A percentile compares a stretch with the other conserved stretches of the same genome.
Evolutionary conservation across 2,329 filamentous ascomycete species (phyloP).

Genomic region (Beauveria scarabaeidicola): DNA sequence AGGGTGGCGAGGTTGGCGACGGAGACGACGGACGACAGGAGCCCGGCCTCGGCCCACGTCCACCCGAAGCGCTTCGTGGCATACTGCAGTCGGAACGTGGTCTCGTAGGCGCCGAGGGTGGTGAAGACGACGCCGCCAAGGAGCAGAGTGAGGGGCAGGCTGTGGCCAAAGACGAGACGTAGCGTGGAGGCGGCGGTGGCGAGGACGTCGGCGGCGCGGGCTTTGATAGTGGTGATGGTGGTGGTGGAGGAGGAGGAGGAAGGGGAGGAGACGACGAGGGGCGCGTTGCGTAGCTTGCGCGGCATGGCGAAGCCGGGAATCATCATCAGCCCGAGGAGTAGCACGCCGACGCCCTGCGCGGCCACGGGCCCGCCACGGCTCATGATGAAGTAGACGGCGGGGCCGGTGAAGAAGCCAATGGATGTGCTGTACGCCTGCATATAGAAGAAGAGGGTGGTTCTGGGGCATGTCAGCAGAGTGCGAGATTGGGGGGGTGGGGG

Average conservation of each 20-base stretch:
- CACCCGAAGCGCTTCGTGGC: constrained; percentile 8
- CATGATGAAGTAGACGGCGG: constrained; percentile 5
- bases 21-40: not conserved
- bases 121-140: constrained; percentile 8
- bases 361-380: constrained; percentile 5
- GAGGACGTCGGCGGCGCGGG: not conserved
- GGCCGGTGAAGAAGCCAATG: constrained; percentile 6
- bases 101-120: constrained; percentile 6
- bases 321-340: not conserved
- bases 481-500: not conserved
- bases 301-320: constrained; percentile 6
- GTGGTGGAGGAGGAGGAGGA: not conserved
- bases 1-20: constrained; percentile 2
- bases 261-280: not conserved
- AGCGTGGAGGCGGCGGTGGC: not conserved
- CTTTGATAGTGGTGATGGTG: not conserved
- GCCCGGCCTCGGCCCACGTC: constrained; percentile 9
- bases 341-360: not conserved
- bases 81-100: constrained; percentile 6
- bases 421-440: not conserved
- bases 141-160: constrained; percentile 4
- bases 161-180: not conserved
- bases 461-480: not conserved
- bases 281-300: constrained; percentile 1
- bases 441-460: constrained; percentile 11